Conservation (phyloP, 2,329 filamentous ascomycete species). For the Trichoderma gracile region DNA sequence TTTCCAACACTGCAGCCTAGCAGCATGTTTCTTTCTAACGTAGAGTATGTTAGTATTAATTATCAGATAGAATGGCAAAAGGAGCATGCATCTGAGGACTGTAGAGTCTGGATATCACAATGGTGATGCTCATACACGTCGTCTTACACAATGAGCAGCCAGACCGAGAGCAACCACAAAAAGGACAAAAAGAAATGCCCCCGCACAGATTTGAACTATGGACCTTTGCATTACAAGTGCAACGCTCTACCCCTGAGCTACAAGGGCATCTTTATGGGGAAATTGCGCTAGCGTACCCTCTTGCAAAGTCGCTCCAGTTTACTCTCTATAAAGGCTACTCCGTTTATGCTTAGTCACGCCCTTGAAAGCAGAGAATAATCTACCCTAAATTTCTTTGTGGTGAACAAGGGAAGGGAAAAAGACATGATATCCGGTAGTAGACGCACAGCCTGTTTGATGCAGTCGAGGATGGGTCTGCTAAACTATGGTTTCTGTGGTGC, state of each 20-base stretch:
- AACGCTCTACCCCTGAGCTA: conserved; percentile 22
- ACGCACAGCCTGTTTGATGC: too few species aligned
- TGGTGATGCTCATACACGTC: neutral
- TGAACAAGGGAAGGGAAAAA: too few species aligned
- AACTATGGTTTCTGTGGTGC: too few species aligned
- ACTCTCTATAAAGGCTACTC: neutral
- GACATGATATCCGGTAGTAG: too few species aligned
- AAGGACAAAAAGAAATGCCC: conserved; percentile 12
- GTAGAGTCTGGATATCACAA: neutral
- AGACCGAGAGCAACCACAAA: neutral
- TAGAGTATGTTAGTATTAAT: too few species aligned
- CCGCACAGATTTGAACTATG: conserved; percentile 22
- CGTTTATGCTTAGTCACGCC: neutral
- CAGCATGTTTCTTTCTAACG: too few species aligned
- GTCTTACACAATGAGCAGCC: neutral
- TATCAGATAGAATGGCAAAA: neutral
- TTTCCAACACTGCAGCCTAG: neutral
- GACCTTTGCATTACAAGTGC: conserved; percentile 23
- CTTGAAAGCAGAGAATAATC: too few species aligned
- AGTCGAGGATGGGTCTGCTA: too few species aligned
- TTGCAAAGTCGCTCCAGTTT: neutral
- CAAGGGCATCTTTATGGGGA: neutral
- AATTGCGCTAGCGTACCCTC: too few species aligned
- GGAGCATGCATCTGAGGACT: neutral
- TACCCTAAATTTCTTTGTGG: too few species aligned